Base-by-base conservation (phyloP, 805 yeast genomes). In the Wickerhamomyces sydowiorum region DNA sequence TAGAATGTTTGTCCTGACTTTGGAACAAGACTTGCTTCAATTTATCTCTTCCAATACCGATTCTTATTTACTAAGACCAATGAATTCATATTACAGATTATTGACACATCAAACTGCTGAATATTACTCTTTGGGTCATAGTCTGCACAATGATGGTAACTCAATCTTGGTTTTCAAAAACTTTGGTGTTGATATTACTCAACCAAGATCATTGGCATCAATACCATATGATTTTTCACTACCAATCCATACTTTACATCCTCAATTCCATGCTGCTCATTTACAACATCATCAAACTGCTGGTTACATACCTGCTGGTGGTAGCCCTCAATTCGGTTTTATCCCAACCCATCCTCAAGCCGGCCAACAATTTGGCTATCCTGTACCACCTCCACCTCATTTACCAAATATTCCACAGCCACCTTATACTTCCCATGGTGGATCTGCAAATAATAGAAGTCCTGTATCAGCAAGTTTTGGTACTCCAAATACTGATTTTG, bases 31-130 rank as follows among this genome's bases (percentile, higher is more conserved):
- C 41, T 57, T 80, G 22, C 46, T 70, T 13, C 65, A 62, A 20
- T 77, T 80, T 50, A 66, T 76, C 29, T 51, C 64, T 7, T 62
- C 67, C 38, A 65, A 50, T 52, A 70, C 50, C 40, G 67, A 54
- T 51, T 68, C 60, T 48, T 69, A 55, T 59, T 72, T 24, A 52
- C 65, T 67, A 62, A 67, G 50, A 21, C 60, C 59, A 7, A 72
- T 78, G 72, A 84, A 84, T 57, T 80, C 88, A 3, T 84, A 80
- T 57, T 79, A 77, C 49, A 64, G 91, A 49, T 64, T 85, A 36
- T 61, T 85, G 41, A 72, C 83, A 0, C 90, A 85, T 59, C 84
- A 82, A 49, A 63, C 82, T 28, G 86, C 89, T 5, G 82, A 78
- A 30, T 82, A 81, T 56, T 80, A 82, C 53, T 64, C 69, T 20